A percentile compares a stretch with the other conserved stretches of the same genome.
Conservation (phyloP, 2,329 filamentous ascomycete species). For the Cladorrhinum sp. region DNA sequence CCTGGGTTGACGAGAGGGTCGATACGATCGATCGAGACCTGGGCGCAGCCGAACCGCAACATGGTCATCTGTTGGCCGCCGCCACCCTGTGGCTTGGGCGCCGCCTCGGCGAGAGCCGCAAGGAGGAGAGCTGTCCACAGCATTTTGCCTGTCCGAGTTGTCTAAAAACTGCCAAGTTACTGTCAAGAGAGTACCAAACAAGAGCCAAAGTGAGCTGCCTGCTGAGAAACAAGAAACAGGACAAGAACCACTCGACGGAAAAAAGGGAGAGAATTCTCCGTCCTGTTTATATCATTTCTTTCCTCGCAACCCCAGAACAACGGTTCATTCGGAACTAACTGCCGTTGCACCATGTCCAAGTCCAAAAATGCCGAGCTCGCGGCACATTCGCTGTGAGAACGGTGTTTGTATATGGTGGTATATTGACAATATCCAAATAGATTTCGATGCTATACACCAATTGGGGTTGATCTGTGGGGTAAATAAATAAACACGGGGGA, state of each 20-base stretch:
- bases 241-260: background rate
- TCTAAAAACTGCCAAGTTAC: conserved; percentile 1
- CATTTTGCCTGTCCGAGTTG: conserved; percentile 24
- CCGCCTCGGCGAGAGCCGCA: conserved; percentile 31
- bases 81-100: conserved; percentile 30
- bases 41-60: conserved; percentile 38
- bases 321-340: background rate
- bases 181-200: background rate
- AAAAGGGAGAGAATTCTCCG: background rate
- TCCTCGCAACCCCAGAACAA: background rate
- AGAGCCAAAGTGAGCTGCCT: background rate
- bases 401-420: background rate
- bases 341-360: background rate
- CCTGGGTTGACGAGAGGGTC: conserved; percentile 42
- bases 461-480: conserved; percentile 14
- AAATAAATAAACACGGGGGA: conserved; percentile 13
- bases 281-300: background rate
- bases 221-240: conserved; percentile 1
- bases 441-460: background rate
- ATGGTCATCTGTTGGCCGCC: conserved; percentile 26
- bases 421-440: background rate
- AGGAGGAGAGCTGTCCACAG: conserved; percentile 33
- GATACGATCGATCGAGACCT: conserved; percentile 46
- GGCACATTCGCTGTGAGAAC: background rate
- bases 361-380: background rate